These are phyloP conservation scores for Syncephalastrum monosporum DNA, from an alignment of 371 early-diverging fungal species.

Conservation along the genomic window DNA sequence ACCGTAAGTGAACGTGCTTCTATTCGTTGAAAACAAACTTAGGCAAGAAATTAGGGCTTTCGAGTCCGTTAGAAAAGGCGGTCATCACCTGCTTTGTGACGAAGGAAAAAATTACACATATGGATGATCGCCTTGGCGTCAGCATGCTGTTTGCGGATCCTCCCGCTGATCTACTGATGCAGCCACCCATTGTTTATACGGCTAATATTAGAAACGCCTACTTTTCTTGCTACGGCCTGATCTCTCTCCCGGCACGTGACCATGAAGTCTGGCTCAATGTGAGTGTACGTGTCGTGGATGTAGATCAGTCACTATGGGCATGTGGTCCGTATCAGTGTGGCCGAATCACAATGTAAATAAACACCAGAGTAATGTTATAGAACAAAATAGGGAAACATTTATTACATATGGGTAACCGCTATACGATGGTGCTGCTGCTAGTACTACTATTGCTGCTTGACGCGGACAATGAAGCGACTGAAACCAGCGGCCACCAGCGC, in stretches of 20 bases:
- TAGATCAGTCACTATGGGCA: conserved; percentile 21
- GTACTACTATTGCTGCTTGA: conserved; percentile 12
- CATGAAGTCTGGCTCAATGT: conserved; percentile 37
- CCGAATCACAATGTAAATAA: conserved; percentile 1
- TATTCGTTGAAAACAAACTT: not conserved
- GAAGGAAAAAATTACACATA: conserved; percentile 24
- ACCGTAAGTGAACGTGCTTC: conserved; percentile 7
- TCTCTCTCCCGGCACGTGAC: conserved; percentile 18
- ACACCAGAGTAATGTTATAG: no score
- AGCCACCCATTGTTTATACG: conserved; percentile 29
- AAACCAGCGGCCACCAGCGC: conserved; percentile 58
- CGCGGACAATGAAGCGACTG: conserved; percentile 45
- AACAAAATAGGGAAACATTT: no score
- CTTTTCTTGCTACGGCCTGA: conserved; percentile 31
- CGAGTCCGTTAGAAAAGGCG: conserved; percentile 18
- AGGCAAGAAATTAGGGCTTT: conserved; percentile 8
- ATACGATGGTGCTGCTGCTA: no score
- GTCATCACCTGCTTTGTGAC: conserved; percentile 35
- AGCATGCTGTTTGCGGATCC: conserved; percentile 38
- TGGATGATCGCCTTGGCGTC: conserved; percentile 26
- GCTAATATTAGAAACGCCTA: conserved; percentile 32
- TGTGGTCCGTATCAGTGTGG: conserved; percentile 27
- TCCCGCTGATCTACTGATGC: conserved; percentile 18
- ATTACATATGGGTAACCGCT: no score
- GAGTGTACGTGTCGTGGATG: conserved; percentile 25